Base-by-base conservation (phyloP, 2,329 filamentous ascomycete genomes). In the Hysterium pulicare region DNA sequence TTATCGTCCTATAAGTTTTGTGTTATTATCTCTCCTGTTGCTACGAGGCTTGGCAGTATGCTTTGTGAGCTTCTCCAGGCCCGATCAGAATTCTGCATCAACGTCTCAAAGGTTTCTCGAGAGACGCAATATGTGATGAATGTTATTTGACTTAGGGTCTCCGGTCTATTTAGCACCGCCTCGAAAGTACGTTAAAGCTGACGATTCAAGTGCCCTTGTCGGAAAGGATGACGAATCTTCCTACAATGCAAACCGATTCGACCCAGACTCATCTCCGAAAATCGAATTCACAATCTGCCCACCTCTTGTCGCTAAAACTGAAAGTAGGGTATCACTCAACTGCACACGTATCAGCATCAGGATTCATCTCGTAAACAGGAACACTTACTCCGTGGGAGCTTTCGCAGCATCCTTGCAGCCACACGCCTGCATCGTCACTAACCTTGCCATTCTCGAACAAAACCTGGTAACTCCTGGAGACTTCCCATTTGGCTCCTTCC, bases 381-480 rank as follows among this genome's bases (percentile, higher is more conserved):
- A 11, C 32, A 82, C 86, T 82, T 78, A 91, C 86, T 46, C 91
- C 91, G 67, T 97, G 91, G 24, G 90, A 95, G 48, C 77, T 82
- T 73, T 97, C 90, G 64, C 90, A 94, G 71, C 90, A 96, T 23
- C 91, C 91, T 66, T 97, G 93, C 55, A 97, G 74, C 85, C 87
- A 97, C 45, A 97, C 76, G 3, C 90, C 90, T 11, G 88, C 85
- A 33, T 83, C 81, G 0, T 76, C 62, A n/a, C 81, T 77, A 24
- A 97, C 84, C 36, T 78, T 75, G 22, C 79, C 83, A 1, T 78
- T 71, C 37, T 79, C 75, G 61, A 94, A 89, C 45, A 83, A 72
- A 37, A 96, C 80, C 39, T 77, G 77, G 67, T 97, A 97, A 64
- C 96, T 81, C 40, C 91, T 79, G 23, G 75, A 75, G 1, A 95